Conservation (phyloP, 345 rosid genomes). For the Lepidium sativum region DNA sequence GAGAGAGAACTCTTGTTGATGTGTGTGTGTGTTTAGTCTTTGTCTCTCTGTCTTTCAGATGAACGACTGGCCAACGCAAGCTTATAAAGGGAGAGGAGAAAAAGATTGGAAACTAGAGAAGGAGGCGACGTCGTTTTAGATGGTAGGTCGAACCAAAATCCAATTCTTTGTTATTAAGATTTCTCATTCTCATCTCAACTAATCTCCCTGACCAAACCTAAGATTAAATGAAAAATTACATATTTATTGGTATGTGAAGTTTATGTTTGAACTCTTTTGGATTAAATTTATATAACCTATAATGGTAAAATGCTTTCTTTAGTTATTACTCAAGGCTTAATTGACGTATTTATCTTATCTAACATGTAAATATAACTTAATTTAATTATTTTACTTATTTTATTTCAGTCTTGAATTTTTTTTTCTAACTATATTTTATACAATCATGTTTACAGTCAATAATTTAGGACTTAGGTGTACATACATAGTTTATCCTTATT, state of each 20-base stretch:
- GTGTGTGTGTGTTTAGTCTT: background rate
- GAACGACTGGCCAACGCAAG: constrained; percentile 33
- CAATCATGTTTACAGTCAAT: background rate
- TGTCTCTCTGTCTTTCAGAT: constrained; percentile 10
- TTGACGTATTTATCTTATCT: background rate
- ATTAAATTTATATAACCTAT: background rate
- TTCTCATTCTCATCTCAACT: constrained; percentile 25
- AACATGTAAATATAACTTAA: background rate
- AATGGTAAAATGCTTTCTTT: background rate
- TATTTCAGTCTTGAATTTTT: background rate
- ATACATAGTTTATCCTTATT: background rate
- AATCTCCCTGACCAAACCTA: constrained; percentile 26
- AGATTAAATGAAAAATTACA: background rate
- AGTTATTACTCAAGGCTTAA: background rate
- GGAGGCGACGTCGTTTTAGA: constrained; percentile 68
- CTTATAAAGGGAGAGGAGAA: constrained; percentile 37
- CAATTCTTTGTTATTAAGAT: constrained; percentile 49
- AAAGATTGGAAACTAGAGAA: constrained; percentile 13
- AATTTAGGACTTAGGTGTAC: background rate
- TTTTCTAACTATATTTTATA: background rate
- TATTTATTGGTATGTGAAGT: background rate
- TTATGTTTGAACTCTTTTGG: background rate
- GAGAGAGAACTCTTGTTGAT: background rate
- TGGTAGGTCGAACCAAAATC: constrained; percentile 36
- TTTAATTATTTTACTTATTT: background rate